Base-by-base conservation (phyloP, 148 eudicot species). In the Fagopyrum tataricum region DNA sequence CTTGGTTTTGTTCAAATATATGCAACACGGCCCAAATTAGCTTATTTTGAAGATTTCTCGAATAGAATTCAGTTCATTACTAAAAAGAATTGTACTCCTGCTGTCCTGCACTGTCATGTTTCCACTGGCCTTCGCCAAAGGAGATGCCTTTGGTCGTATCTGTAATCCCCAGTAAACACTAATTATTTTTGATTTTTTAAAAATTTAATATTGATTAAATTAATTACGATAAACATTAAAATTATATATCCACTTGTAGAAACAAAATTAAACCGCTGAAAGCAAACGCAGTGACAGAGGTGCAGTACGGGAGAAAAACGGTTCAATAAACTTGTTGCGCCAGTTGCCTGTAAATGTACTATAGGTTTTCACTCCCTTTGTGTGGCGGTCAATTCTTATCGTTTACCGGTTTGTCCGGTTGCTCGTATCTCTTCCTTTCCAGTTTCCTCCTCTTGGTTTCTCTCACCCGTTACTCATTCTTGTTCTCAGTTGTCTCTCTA, bases 371-470 rank as follows among this genome's bases (percentile, higher is more conserved):
- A 26, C 72, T 15, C 18, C 37, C 49, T 15, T 70, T 46, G 72
- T 70, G 72, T 46, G 52, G 72, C 51, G 31, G 52, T 43, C 72
- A 70, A 44, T 70, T 10, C 72, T 43, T 46, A 70, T 43, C 26
- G 72, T 11, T 42, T 70, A 70, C 72, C 72, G 72, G 72, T 20
- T 70, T 43, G 72, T 70, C 72, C 72, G 72, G 72, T 70, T 43
- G 52, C 72, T 70, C 21, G 11, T 18, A 4, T 4, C 52, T 43
- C 41, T 37, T 44, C 11, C 72, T n/a, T 70, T 70, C 37, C 69
- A 13, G 10, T 70, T 70, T 70, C 72, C 8, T 69, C 51, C 51
- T 44, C 31, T 44, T 44, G 21, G 18, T 43, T 44, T 15, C 44
- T 67, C 44, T 37, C 56, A 51, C 70, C 70, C 18, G 62, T 15